Evolutionary conservation across 148 eudicot species (phyloP), one percentile per base, ranked within the genome.

Genomic region (Rhododendron kiyosumense): DNA sequence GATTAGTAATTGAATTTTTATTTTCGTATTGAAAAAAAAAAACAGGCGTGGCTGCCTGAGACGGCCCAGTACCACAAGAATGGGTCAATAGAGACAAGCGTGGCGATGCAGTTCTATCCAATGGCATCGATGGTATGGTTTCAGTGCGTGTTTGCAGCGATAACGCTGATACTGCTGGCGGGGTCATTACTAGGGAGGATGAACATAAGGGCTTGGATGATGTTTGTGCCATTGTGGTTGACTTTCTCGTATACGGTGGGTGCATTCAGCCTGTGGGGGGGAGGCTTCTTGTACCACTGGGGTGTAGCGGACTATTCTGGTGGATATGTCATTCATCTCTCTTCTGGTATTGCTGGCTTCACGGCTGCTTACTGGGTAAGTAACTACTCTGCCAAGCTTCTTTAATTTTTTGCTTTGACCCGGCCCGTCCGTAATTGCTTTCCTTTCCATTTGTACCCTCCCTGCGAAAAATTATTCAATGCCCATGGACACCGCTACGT

Each of bases 161-260:
- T 94, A 43, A 90, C 95, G 4, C 13, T 92, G 34, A 88, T 94
- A 28, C 34, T 94, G 80, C n/a, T 94, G 81, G 95, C 92, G 0
- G 95, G 97, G 14, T 92, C 97, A 17, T 38, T 94, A 79, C 78
- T 94, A 6, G 96, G 94, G 30, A 74, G 95, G 88, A 93, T 93
- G 96, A 94, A 93, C 79, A 91, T 93, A n/a, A 89, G 88, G 86
- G 95, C 96, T 0, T 94, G 96, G 96, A 94, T 94, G 94, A 83
- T 89, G 91, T 94, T 94, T 17, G 96, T 94, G 86, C 95, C 96
- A 0, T 86, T 94, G 12, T 94, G 95, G 96, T 85, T 92, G 32
- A 92, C 93, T 5, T 94, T 93, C 34, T 92, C 93, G 1, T 94
- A 94, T 83, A 94, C 94, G 5, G 94, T 93, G 7, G 95, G 97